phyloP scores from a whole-genome alignment of 2,329 filamentous ascomycete genomes.

The Ilyonectria mors-panacis region DNA sequence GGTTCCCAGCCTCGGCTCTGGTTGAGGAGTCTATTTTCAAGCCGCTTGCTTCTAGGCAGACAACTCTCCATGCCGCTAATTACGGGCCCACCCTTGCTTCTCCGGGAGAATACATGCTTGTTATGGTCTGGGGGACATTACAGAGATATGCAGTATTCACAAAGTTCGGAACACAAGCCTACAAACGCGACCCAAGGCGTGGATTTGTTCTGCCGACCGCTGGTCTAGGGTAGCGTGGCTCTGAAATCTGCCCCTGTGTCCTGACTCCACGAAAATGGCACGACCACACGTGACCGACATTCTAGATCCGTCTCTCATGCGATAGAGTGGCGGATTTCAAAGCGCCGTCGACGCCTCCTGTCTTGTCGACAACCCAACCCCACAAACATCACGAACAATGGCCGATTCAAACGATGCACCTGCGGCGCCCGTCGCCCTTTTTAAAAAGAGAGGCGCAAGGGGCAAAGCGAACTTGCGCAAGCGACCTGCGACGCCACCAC shows the following conservation, averaged over 20 bases:
- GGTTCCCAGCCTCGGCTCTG: too few species aligned
- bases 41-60: too few species aligned
- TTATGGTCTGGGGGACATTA: too few species aligned
- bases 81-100: too few species aligned
- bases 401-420: conserved; percentile 42
- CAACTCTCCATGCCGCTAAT: too few species aligned
- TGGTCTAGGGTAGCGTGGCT: too few species aligned
- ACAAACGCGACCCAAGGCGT: too few species aligned
- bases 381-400: conserved; percentile 31
- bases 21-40: too few species aligned
- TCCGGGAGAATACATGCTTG: too few species aligned
- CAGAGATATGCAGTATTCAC: too few species aligned
- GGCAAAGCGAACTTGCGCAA: conserved; percentile 85
- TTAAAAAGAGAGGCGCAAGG: conserved; percentile 89
- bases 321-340: conserved; percentile 2
- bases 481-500: conserved; percentile 83
- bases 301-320: conserved; percentile 2
- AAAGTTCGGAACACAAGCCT: too few species aligned
- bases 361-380: not conserved
- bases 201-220: too few species aligned
- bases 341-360: conserved; percentile 1
- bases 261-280: not conserved
- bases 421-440: conserved; percentile 73
- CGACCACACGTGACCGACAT: not conserved
- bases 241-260: not conserved